Base-by-base conservation (phyloP, 208 protist genomes). In the Trypanosoma avium region DNA sequence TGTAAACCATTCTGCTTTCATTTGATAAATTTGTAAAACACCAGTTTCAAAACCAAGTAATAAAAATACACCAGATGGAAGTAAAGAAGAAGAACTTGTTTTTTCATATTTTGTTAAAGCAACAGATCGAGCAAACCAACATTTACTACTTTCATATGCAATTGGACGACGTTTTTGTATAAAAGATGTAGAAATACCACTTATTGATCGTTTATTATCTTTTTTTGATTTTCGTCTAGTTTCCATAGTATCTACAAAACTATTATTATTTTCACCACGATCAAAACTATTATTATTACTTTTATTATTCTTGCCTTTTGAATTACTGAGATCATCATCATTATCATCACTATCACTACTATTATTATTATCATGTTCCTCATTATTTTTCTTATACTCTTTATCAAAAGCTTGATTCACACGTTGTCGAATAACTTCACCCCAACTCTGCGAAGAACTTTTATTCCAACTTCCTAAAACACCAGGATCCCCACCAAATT, bases 41-140 rank as follows among this genome's bases (percentile, higher is more conserved):
- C 86, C 86, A 19, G 84, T 81, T 24, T 86, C 81, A 54, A 91
- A 96, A 32, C 90, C 90, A 29, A 92, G 47, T 6, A 93, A 40
- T 5, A 93, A 62, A 58, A 85, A 85, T 7, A 65, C 71, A 17
- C 74, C 77, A 38, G 8, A 48, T 8, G 61, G 57, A 24, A 84
- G 33, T 26, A 54, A 26, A 42, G 43, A 63, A 32, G 43, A 38
- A 42, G 62, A 69, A 35, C 38, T 32, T 27, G 38, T 24, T 12
- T 69, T 66, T 17, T 75, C 55, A 29, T 73, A 57, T 40, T 59
- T 47, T 12, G 74, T 75, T 24, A 95, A 52, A 13, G 82, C 79
- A 17, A 93, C 58, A 22, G 86, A 61, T 3, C 80, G 78, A 22
- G 86, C 84, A 67, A 86, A 92, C 85, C 81, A 88, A 42, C 75